Evolutionary conservation across 768 basidiomycete species (phyloP).

Genomic region (Russula brevipes): DNA sequence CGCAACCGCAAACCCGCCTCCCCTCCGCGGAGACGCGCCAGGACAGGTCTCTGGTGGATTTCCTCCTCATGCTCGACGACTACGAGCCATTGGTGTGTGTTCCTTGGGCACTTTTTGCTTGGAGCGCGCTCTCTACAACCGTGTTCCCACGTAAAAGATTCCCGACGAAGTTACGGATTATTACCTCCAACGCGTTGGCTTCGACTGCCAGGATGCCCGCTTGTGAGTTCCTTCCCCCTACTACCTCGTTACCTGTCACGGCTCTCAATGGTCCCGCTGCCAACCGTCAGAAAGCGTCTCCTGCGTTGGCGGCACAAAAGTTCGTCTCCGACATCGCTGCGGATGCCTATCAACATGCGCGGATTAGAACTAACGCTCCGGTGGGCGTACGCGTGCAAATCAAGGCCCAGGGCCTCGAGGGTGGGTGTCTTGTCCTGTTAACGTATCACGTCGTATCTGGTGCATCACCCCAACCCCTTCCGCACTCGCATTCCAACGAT

Average conservation of each 20-base stretch:
- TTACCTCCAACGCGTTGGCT: conserved; percentile 92
- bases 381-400: conserved; percentile 62
- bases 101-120: background rate
- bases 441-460: background rate
- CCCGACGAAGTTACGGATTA: conserved; percentile 98
- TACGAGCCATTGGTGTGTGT: conserved; percentile 84
- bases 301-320: conserved; percentile 96
- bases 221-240: conserved; percentile 49
- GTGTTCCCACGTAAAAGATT: conserved; percentile 48
- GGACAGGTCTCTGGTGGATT: conserved; percentile 87
- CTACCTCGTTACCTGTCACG: background rate
- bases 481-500: background rate
- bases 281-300: conserved; percentile 70
- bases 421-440: conserved; percentile 36
- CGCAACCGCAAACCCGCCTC: conserved; percentile 52
- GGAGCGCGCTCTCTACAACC: background rate
- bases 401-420: conserved; percentile 62
- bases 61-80: conserved; percentile 93
- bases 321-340: conserved; percentile 95
- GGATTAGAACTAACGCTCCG: conserved; percentile 86
- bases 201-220: conserved; percentile 91
- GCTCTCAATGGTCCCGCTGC: conserved; percentile 9
- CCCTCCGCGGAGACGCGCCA: conserved; percentile 78
- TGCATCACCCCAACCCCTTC: background rate
- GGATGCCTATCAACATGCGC: conserved; percentile 96